Base-by-base conservation (phyloP, 2,329 filamentous ascomycete species). In the Curvularia sp. region DNA sequence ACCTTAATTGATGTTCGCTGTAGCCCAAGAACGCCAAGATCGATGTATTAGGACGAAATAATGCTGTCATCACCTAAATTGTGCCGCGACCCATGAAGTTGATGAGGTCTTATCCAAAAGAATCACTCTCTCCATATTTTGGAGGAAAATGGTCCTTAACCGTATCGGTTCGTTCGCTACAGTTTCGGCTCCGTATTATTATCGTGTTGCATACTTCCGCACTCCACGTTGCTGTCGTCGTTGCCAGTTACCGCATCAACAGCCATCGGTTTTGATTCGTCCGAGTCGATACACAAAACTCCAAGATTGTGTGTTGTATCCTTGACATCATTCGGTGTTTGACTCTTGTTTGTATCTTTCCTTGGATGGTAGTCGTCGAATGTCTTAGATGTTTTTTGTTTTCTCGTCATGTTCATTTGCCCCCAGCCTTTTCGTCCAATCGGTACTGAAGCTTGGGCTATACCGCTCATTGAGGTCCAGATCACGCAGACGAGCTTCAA, bases 401-500 rank as follows among this genome's bases (percentile, higher is more conserved):
- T 38, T 23, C 2, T 43, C 4, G 3, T 42, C 4, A 6, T 45
- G 23, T 7, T n/a, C 10, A 5, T 3, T 39, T 23, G 43, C 25
- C 12, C 12, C 0, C 3, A 58, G 1, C 3, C 12, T 30, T 3
- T 27, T 34, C 0, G 46, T 59, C 64, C 61, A 65, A n/a, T 57
- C 21, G 0, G 57, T 61, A 15, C 52, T 50, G 34, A 65, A 65
- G 9, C 19, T 21, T 15, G 61, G 64, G 8, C 34, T 49, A 21
- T 51, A 36, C 21, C 36, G 28, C 15, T 69, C 59, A 15, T 67
- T 69, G 18, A 60, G 23, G 3, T 52, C 46, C 3, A 45, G 18
- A 34, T 66, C 53, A 9, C 59, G 49, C 13, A 65, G 46, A 8
- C 62, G 61, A 3, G 55, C 55, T 25, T 54, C 51, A 6, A 66